Evolutionary conservation across 768 basidiomycete species (phyloP).

Genomic region (Lactarius indigo): DNA sequence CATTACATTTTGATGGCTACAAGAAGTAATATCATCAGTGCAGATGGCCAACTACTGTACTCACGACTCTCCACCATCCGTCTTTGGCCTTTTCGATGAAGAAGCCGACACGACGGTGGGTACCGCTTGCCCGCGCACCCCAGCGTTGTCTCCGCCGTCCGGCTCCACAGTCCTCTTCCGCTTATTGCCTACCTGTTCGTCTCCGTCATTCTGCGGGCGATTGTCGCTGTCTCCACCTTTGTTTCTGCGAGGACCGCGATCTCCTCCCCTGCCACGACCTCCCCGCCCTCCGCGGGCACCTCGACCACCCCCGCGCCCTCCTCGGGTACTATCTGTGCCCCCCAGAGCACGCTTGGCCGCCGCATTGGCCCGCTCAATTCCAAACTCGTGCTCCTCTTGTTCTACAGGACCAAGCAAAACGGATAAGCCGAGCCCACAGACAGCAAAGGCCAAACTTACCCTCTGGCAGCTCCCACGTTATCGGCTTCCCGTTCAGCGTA

Average conservation of each 20-base stretch:
- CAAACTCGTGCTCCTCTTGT: conserved; percentile 68
- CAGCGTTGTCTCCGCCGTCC: conserved; percentile 69
- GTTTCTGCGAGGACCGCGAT: conserved; percentile 33
- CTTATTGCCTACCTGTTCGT: conserved; percentile 62
- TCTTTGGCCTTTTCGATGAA: conserved; percentile 41
- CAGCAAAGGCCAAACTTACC: conserved; percentile 39
- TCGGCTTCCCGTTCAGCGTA: conserved; percentile 59
- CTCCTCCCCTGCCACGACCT: conserved; percentile 31
- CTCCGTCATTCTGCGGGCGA: conserved; percentile 29
- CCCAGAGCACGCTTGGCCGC: conserved; percentile 52
- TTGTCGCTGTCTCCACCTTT: conserved; percentile 24
- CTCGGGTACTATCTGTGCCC: conserved; percentile 31
- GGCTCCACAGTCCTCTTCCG: conserved; percentile 74
- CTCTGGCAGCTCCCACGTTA: conserved; percentile 60
- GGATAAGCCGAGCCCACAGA: neutral
- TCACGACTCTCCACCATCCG: conserved; percentile 31
- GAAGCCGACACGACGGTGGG: conserved; percentile 39
- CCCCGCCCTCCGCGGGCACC: conserved; percentile 35
- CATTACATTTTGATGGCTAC: conserved; percentile 14
- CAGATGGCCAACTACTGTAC: neutral
- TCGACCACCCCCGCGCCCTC: conserved; percentile 43
- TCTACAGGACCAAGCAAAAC: conserved; percentile 38
- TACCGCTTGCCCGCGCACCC: conserved; percentile 58
- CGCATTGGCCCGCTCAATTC: conserved; percentile 67
- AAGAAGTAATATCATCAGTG: conserved; percentile 6